A percentile compares a stretch with the other conserved stretches of the same genome.
Evolutionary conservation across 495 filamentous ascomycete genomes (phyloP).

Genomic region (Lophiotrema nucula): DNA sequence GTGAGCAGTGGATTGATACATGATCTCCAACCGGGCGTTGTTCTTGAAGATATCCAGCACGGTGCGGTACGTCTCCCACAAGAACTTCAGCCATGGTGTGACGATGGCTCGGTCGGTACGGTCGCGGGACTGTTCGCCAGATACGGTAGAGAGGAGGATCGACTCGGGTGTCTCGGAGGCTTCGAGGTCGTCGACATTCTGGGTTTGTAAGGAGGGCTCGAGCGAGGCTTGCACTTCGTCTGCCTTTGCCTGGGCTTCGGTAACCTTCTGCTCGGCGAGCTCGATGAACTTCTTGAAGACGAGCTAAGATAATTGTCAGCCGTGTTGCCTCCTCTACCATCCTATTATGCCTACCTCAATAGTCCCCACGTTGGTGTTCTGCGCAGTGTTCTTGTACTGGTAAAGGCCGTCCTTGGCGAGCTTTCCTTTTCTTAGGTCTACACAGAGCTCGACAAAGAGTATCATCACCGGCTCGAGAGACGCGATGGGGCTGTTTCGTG

Average conservation of each 20-base stretch:
- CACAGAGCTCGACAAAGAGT: slow-evolving; percentile 91
- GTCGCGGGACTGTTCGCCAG: slow-evolving; percentile 93
- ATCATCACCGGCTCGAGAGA: slow-evolving; percentile 98
- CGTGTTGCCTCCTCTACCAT: background rate
- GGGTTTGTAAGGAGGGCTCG: slow-evolving; percentile 60
- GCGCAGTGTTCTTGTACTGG: slow-evolving; percentile 98
- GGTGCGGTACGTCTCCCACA: slow-evolving; percentile 99
- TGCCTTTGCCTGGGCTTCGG: slow-evolving; percentile 91
- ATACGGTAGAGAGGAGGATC: slow-evolving; percentile 95
- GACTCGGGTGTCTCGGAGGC: slow-evolving; percentile 97
- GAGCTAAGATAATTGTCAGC: slow-evolving; percentile 52
- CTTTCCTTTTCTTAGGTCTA: slow-evolving; percentile 96
- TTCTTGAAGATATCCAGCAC: slow-evolving; percentile 98
- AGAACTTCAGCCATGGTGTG: slow-evolving; percentile 97
- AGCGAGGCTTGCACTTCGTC: slow-evolving; percentile 88
- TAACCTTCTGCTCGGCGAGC: slow-evolving; percentile 92
- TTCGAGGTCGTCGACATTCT: slow-evolving; percentile 90
- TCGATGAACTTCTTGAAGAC: slow-evolving; percentile 98
- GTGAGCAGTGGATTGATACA: slow-evolving; percentile 96
- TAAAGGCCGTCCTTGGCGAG: slow-evolving; percentile 97
- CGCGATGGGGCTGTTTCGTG: slow-evolving; percentile 93
- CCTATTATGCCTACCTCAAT: slow-evolving; percentile 68
- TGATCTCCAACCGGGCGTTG: slow-evolving; percentile 94
- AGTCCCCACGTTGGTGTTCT: slow-evolving; percentile 97
- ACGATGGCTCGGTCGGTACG: slow-evolving; percentile 97